Base-by-base conservation (phyloP, 768 basidiomycete species). In the Tephrocybe sp. region DNA sequence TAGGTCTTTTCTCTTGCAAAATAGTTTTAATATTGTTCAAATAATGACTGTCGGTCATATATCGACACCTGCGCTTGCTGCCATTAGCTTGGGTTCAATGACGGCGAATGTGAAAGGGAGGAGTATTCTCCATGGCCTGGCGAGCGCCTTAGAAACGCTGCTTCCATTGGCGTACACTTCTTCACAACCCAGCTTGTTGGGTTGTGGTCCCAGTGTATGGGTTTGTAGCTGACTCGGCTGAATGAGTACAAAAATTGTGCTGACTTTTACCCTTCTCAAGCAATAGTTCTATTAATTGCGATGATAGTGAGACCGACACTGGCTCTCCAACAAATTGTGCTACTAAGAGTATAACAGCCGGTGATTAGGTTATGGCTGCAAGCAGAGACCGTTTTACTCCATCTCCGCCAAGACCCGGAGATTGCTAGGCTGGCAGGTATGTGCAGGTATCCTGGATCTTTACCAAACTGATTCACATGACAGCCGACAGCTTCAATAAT, bases 111-210 rank as follows among this genome's bases (percentile, higher is more conserved):
- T 72, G n/a, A 56, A 55, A 22, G 47, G 54, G 3, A 39, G 45
- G 14, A 49, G 52, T 48, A 78, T 86, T 39, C 60, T 85, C 1
- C 77, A 78, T 40, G 84, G 84, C 16, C 73, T 87, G 33, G 71
- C 75, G 4, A 80, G 82, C 20, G 76, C 83, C 4, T 74, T 90
- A 10, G 88, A 90, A 62, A 86, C 87, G 0, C 76, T 90, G 49
- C 76, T 89, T 22, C 88, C 89, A 0, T 77, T 84, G 34, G 87
- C 88, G 14, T 90, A 80, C 84, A 86, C 88, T 4, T 85, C 85
- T 1, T 85, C 50, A 3, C 26, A 45, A 14, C 50, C 44, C 30
- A 51, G 23, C 19, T 51, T 13, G 38, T 51, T 4, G 87, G 85
- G 16, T 65, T 87, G 10, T 88, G 86, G 87, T 65, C 82, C n/a